Conservation (phyloP, 2,329 filamentous ascomycete genomes). For the Fusarium longipes region DNA sequence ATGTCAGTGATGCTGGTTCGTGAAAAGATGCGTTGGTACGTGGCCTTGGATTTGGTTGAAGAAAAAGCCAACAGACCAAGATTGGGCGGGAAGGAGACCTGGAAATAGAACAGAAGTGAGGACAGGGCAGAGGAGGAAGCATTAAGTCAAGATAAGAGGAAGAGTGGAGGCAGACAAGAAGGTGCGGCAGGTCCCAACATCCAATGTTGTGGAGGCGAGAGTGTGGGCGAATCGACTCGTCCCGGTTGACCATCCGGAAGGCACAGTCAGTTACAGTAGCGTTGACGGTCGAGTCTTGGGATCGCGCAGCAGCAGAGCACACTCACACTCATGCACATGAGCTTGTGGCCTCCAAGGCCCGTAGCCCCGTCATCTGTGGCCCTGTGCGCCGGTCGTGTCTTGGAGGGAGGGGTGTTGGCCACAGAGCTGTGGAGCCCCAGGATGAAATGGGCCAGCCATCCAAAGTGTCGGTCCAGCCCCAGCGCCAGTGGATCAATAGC, state of each 20-base stretch:
- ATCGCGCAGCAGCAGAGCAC: conserved; percentile 23
- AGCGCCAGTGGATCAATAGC: conserved; percentile 30
- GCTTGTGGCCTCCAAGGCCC: conserved; percentile 37
- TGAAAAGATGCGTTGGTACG: conserved; percentile 1
- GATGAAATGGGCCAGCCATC: conserved; percentile 35
- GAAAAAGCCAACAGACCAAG: conserved; percentile 7
- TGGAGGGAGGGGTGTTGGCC: conserved; percentile 41
- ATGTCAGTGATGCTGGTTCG: conserved; percentile 1
- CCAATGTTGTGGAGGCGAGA: conserved; percentile 46
- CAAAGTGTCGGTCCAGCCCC: conserved; percentile 23
- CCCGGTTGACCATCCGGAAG: conserved; percentile 37
- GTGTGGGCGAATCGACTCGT: conserved; percentile 43
- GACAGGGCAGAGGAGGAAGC: conserved; percentile 28
- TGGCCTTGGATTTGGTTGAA: conserved; percentile 9
- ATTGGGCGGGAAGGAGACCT: conserved; percentile 8
- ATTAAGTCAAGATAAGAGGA: conserved; percentile 38
- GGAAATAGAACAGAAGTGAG: conserved; percentile 25
- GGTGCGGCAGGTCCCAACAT: conserved; percentile 47
- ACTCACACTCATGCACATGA: conserved; percentile 25
- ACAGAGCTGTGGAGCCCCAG: conserved; percentile 36
- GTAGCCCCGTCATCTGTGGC: conserved; percentile 35
- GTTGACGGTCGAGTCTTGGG: conserved; percentile 36
- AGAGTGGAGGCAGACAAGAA: conserved; percentile 44
- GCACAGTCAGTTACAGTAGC: conserved; percentile 32
- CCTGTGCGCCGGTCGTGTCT: conserved; percentile 18